These are phyloP conservation scores for Lagerstroemia speciosa DNA, from an alignment of 345 rosid species.

Conservation along the genomic window DNA sequence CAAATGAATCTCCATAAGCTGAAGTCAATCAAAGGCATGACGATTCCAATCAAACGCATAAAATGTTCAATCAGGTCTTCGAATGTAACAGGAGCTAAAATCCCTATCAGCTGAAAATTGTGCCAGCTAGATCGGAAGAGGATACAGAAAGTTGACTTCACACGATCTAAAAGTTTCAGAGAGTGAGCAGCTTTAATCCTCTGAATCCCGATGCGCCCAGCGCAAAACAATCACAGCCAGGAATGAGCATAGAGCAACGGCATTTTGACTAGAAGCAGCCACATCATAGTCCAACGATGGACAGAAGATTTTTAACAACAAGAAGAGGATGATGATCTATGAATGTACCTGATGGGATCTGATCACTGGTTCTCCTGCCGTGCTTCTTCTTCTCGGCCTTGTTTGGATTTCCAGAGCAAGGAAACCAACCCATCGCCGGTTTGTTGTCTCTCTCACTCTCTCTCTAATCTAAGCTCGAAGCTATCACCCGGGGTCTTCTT, in stretches of 20 bases:
- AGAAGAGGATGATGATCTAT: not conserved
- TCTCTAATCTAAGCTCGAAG: not conserved
- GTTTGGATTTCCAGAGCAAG: conserved; percentile 33
- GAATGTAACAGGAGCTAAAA: not conserved
- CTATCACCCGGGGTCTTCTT: not conserved
- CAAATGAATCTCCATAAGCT: not conserved
- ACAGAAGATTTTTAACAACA: not conserved
- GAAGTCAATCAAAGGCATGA: not conserved
- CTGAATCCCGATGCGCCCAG: not conserved
- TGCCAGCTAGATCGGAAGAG: conserved; percentile 2
- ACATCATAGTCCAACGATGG: not conserved
- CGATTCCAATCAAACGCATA: not conserved
- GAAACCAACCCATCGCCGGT: conserved; percentile 36
- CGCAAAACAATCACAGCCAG: not conserved
- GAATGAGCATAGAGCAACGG: not conserved
- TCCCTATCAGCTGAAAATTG: not conserved
- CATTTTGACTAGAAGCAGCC: not conserved
- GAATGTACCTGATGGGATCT: conserved; percentile 53
- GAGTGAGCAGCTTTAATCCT: not conserved
- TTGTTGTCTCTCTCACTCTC: not conserved
- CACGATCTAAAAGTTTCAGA: not conserved
- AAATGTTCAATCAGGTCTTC: not conserved
- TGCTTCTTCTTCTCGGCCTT: conserved; percentile 18
- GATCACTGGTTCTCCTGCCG: conserved; percentile 21
- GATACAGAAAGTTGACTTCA: not conserved